Conservation (phyloP, 805 yeast genomes). For the Hanseniaspora jakobsenii region DNA sequence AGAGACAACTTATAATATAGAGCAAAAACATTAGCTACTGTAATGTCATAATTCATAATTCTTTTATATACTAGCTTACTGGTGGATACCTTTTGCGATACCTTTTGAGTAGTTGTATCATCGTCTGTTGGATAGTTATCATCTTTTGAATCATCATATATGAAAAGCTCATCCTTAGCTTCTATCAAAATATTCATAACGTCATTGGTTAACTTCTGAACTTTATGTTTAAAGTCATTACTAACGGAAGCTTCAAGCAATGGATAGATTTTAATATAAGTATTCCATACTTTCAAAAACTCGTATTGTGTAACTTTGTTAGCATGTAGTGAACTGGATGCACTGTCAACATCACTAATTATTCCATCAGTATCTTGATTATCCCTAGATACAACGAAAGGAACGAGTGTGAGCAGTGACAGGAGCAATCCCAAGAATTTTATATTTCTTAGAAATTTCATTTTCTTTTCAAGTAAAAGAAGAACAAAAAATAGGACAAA, state of each 20-base stretch:
- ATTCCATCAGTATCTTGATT: no score
- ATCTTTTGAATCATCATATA: no score
- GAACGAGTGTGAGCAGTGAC: no score
- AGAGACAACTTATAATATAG: conserved; percentile 1
- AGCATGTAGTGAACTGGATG: no score
- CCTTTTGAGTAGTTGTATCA: no score
- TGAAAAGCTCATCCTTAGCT: not conserved
- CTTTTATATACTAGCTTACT: not conserved
- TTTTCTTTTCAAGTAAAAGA: no score
- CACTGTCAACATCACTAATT: no score
- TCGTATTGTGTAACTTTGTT: not conserved
- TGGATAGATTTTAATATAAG: conserved; percentile 8
- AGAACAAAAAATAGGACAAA: no score
- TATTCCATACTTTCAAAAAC: conserved; percentile 9
- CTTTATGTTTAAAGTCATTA: not conserved
- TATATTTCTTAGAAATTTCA: no score
- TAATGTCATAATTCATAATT: not conserved
- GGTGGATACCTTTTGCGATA: not conserved
- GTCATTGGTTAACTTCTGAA: not conserved
- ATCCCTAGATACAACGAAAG: no score
- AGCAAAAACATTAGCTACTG: conserved; percentile 2
- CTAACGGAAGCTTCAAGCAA: not conserved
- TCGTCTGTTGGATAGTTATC: no score
- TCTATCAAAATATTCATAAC: not conserved
- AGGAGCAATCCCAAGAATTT: no score